Evolutionary conservation across 495 filamentous ascomycete species (phyloP), one percentile per base, ranked within the genome.

Genomic region (Jackrogersella minutella): DNA sequence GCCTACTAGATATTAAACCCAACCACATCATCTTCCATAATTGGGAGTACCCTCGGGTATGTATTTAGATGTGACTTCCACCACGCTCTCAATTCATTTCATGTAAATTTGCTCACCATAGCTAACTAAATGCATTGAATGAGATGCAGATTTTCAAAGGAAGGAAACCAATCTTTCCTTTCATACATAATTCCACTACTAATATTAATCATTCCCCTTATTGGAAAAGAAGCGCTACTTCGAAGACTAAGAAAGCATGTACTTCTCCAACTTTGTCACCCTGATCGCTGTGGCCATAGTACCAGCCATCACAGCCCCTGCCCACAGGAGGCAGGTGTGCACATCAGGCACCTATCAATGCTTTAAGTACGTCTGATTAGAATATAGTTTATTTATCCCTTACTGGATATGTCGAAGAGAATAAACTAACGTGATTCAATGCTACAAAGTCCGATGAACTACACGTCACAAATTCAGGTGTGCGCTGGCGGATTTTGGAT

Each of bases 341-440:
- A 10, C 30, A n/a, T 22, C 26, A 17, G 58, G 64, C 2, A 62
- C 52, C 13, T 68, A 46, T 22, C 34, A 26, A 53, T 62, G 58
- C 41, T 43, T 41, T n/a, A 68, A 58, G 64, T 63, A 47, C 6
- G 58, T 36, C 4, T 52, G 14, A 16, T n/a, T n/a, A n/a, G n/a
- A n/a, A n/a, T n/a, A n/a, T n/a, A n/a, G n/a, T n/a, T n/a, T n/a
- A n/a, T n/a, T n/a, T n/a, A n/a, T n/a, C n/a, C n/a, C n/a, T n/a
- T n/a, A n/a, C n/a, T n/a, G n/a, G n/a, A n/a, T n/a, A n/a, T n/a
- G n/a, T n/a, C n/a, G n/a, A n/a, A 30, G 3, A 30, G 7, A 3
- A 30, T 7, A 13, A 44, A 11, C 40, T 44, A 13, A 46, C 11
- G n/a, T n/a, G 14, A n/a, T 4, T 2, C 21, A 13, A 26, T n/a